phyloP scores from a whole-genome alignment of 257 asterid species.

The Petunia secreta region DNA sequence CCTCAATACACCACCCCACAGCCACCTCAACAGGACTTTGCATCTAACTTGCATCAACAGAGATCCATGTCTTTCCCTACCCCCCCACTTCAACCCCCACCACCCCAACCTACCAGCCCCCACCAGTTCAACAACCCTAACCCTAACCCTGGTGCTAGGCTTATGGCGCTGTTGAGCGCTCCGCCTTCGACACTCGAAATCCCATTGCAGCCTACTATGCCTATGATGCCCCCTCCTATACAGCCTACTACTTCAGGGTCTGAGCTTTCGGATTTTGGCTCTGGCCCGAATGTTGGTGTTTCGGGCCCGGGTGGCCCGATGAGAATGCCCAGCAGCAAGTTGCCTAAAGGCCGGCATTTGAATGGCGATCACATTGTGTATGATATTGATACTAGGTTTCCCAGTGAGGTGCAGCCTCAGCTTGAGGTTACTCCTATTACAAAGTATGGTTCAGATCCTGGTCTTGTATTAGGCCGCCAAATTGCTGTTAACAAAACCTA shows the following conservation, averaged over 20 bases:
- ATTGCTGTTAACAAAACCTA: slow-evolving; percentile 93
- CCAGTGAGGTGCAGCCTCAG: slow-evolving; percentile 96
- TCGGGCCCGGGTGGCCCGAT: slow-evolving; percentile 56
- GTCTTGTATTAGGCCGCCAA: slow-evolving; percentile 90
- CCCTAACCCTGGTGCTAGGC: slow-evolving; percentile 64
- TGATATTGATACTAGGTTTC: slow-evolving; percentile 78
- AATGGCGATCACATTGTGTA: slow-evolving; percentile 65
- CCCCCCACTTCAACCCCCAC: slow-evolving; percentile 76
- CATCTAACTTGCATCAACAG: slow-evolving; percentile 60
- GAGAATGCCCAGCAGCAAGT: slow-evolving; percentile 88
- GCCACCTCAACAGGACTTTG: slow-evolving; percentile 40
- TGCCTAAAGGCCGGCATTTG: slow-evolving; percentile 92
- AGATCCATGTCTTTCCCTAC: slow-evolving; percentile 84
- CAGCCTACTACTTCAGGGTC: slow-evolving; percentile 70
- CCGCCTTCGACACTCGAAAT: slow-evolving; percentile 56
- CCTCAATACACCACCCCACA: slow-evolving; percentile 33
- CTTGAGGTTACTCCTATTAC: slow-evolving; percentile 99
- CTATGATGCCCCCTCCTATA: slow-evolving; percentile 40
- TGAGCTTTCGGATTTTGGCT: slow-evolving; percentile 58
- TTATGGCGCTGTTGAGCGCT: slow-evolving; percentile 91
- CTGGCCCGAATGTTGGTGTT: slow-evolving; percentile 50
- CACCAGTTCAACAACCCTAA: slow-evolving; percentile 53
- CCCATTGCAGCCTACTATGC: slow-evolving; percentile 46
- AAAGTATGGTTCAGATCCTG: slow-evolving; percentile 92
- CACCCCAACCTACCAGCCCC: slow-evolving; percentile 54